A percentile compares a stretch with the other conserved stretches of the same genome.
Evolutionary conservation across 2,329 filamentous ascomycete species (phyloP).

Genomic region (Aspergillus versicolor): DNA sequence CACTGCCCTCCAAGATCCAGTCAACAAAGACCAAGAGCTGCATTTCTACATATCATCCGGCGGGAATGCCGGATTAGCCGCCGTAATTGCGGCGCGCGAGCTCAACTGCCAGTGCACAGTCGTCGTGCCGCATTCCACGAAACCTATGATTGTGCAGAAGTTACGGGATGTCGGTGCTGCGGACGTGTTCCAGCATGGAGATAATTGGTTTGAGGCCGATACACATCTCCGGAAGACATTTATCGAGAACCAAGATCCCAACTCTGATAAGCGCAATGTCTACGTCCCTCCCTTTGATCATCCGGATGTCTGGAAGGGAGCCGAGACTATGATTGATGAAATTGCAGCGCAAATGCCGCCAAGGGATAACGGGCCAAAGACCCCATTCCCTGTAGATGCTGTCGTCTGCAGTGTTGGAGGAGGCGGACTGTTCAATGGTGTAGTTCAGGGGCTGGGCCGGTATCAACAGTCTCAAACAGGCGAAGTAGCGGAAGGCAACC

Average conservation of each 20-base stretch:
- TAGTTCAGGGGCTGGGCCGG: constrained; percentile 61
- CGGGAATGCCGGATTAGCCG: constrained; percentile 80
- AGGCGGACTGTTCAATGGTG: constrained; percentile 72
- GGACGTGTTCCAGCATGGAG: constrained; percentile 65
- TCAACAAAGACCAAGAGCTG: constrained; percentile 33
- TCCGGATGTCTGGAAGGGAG: constrained; percentile 37
- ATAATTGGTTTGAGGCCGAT: constrained; percentile 69
- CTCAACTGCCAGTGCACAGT: constrained; percentile 67
- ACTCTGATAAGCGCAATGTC: constrained; percentile 24
- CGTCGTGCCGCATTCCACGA: constrained; percentile 65
- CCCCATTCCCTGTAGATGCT: constrained; percentile 55
- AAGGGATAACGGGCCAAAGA: constrained; percentile 6
- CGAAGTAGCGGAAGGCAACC: constrained; percentile 13
- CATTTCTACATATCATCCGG: constrained; percentile 78
- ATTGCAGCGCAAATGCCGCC: constrained; percentile 34
- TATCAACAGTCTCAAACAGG: constrained; percentile 14
- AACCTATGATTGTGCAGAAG: constrained; percentile 67
- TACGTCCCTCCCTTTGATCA: constrained; percentile 42
- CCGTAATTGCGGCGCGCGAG: constrained; percentile 67
- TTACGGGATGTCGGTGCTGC: constrained; percentile 62
- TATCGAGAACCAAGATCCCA: constrained; percentile 23
- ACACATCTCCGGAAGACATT: constrained; percentile 56
- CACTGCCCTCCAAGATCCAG: constrained; percentile 22
- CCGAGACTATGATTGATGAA: constrained; percentile 36
- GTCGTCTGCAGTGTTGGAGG: constrained; percentile 78